A percentile compares a stretch with the other conserved stretches of the same genome.
Evolutionary conservation across 2,329 filamentous ascomycete genomes (phyloP).

Genomic region (Xylaria sp.): DNA sequence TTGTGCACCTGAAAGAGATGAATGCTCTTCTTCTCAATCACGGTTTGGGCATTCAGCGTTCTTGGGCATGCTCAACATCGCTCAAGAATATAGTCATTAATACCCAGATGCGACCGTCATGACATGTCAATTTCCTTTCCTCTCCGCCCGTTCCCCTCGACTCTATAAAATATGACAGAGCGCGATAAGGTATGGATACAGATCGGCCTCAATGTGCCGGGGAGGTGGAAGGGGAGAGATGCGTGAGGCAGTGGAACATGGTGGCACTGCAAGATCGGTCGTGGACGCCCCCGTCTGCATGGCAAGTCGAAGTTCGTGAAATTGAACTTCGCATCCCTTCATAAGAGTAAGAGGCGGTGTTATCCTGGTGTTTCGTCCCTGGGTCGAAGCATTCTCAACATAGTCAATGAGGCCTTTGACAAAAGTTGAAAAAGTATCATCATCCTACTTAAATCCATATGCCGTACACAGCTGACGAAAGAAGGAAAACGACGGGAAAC

Average conservation of each 20-base stretch:
- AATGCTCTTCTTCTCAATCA: too few species aligned
- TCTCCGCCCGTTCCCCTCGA: not conserved
- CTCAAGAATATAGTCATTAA: not conserved
- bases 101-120: not conserved
- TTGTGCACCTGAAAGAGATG: too few species aligned
- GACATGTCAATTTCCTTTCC: not conserved
- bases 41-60: too few species aligned
- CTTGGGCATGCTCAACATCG: not conserved
- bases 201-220: not conserved
- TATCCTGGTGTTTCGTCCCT: too few species aligned
- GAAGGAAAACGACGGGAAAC: not conserved
- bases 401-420: not conserved
- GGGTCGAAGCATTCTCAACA: not conserved
- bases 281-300: not conserved
- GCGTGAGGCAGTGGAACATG: not conserved
- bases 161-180: not conserved
- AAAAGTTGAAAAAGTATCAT: not conserved
- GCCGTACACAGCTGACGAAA: not conserved
- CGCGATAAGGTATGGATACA: not conserved
- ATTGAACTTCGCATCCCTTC: not conserved
- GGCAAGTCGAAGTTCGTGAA: not conserved
- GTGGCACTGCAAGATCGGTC: not conserved
- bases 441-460: not conserved
- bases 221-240: not conserved
- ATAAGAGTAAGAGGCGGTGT: too few species aligned